Percentiles rank a stretch among this genome's conserved stretches.
Conservation (phyloP, 192 early-diverging fungal species). For the Coemansia pectinata region DNA sequence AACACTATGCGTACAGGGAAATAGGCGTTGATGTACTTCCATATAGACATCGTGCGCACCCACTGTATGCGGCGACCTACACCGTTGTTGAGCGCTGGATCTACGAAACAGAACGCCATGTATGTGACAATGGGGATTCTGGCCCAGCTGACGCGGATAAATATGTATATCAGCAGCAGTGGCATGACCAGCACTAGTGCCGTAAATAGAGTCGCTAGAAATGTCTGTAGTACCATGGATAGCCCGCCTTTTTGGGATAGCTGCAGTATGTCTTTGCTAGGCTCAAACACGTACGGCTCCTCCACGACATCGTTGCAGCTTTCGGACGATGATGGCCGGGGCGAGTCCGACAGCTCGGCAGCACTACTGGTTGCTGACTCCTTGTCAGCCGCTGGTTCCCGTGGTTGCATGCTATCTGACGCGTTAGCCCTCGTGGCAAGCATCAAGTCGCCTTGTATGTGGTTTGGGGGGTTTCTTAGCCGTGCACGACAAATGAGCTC, state of each 20-base stretch:
- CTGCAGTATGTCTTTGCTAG: slow-evolving; percentile 31
- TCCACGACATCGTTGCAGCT: not conserved
- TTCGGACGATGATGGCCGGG: not conserved
- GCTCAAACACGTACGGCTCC: slow-evolving; percentile 44
- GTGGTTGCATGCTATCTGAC: not conserved
- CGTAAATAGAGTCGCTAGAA: slow-evolving; percentile 36
- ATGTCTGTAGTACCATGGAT: slow-evolving; percentile 21
- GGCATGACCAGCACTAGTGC: slow-evolving; percentile 39
- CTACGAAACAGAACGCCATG: slow-evolving; percentile 43
- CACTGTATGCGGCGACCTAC: slow-evolving; percentile 61
- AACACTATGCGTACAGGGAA: slow-evolving; percentile 80
- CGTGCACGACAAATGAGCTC: not conserved
- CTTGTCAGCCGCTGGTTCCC: not conserved
- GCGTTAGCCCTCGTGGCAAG: not conserved
- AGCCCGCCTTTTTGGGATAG: slow-evolving; percentile 36
- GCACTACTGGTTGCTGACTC: not conserved
- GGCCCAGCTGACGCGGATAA: slow-evolving; percentile 24
- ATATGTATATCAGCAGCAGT: slow-evolving; percentile 14
- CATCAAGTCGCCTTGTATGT: not conserved
- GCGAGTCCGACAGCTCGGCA: not conserved
- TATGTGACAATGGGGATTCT: slow-evolving; percentile 41
- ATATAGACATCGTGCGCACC: slow-evolving; percentile 59
- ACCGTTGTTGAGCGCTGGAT: slow-evolving; percentile 44
- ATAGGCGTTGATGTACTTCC: slow-evolving; percentile 81
- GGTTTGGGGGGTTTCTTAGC: not conserved